Base-by-base conservation (phyloP, 2,329 filamentous ascomycete species). In the Penicillium capsulatum region DNA sequence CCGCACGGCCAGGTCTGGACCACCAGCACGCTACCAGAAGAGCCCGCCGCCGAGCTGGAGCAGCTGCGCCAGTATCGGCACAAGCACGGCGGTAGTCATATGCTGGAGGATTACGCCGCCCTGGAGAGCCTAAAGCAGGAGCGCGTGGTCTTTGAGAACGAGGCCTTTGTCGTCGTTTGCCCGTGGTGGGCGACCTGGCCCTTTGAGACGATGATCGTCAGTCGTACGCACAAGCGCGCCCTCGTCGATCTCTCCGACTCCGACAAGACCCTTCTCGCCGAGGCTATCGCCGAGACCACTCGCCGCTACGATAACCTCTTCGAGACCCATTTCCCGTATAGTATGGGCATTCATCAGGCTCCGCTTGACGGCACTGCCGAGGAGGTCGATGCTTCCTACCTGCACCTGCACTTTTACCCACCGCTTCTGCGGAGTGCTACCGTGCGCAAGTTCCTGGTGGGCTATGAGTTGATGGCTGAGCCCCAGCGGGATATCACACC, bases 151-250 rank as follows among this genome's bases (percentile, higher is more conserved):
- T 95, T 86, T 61, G 82, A 94, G 63, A 98, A 98, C 61, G 77
- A 78, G 8, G 74, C 74, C 1, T 98, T 97, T 64, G 70, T 95
- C 29, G 83, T 90, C 0, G 79, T 97, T 11, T 95, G 90, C 58
- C 92, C 92, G 0, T 98, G 92, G 89, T 98, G 92, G 92, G 92
- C 88, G 1, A 77, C 88, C 13, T 98, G 92, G 92, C 92, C 92
- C 0, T 98, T 96, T 47, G 92, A 98, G 71, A 84, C 91, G 32
- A 84, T 98, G 73, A 77, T 98, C 44, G 74, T 96, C 19, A 80
- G 86, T 45, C 94, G 88, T 69, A 74, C 80, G 45, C 90, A 96
- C 63, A 84, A 90, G 51, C 81, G 89, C 29, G 84, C 85, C 1
- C 74, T 98, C 31, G 81, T 95, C 11, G 91, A 98, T 62, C 74